Conservation (phyloP, 148 eudicot genomes). For the Chenopodium suecicum region DNA sequence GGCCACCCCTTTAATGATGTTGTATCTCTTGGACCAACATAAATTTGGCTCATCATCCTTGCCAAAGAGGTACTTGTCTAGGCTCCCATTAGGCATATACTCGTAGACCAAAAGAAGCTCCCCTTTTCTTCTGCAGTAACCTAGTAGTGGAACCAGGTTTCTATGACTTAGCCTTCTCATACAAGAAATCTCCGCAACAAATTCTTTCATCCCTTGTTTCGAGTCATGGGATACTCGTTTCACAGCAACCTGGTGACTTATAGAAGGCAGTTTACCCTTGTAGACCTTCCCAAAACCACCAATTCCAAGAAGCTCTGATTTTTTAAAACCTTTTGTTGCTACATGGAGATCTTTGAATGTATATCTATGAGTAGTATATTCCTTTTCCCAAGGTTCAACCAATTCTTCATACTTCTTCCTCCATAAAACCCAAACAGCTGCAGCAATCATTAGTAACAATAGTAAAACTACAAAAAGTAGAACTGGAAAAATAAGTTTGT, state of each 20-base stretch:
- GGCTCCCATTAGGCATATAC: constrained; percentile 50
- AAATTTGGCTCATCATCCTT: neutral
- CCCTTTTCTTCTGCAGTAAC: constrained; percentile 42
- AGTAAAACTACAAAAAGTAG: constrained; percentile 14
- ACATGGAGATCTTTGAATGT: constrained; percentile 34
- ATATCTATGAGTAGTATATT: constrained; percentile 23
- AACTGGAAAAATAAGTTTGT: constrained; percentile 8
- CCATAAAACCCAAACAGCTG: constrained; percentile 17
- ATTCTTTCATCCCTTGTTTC: constrained; percentile 41
- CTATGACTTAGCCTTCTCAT: constrained; percentile 48
- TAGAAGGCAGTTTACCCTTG: constrained; percentile 33
- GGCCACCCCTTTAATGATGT: constrained; percentile 40
- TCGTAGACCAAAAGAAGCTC: constrained; percentile 46
- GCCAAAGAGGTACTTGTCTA: constrained; percentile 31
- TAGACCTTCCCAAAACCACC: constrained; percentile 53
- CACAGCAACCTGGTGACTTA: constrained; percentile 27
- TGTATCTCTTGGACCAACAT: constrained; percentile 33
- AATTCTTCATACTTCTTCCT: constrained; percentile 30
- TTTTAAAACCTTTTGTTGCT: constrained; percentile 44
- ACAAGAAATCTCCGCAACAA: constrained; percentile 34
- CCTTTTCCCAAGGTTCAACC: constrained; percentile 33
- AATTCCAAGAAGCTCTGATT: constrained; percentile 33
- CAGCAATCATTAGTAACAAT: constrained; percentile 11
- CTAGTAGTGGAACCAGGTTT: constrained; percentile 44
- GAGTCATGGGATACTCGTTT: constrained; percentile 45